phyloP scores from a whole-genome alignment of 257 asterid genomes.

The Schizonepeta tenuifolia region DNA sequence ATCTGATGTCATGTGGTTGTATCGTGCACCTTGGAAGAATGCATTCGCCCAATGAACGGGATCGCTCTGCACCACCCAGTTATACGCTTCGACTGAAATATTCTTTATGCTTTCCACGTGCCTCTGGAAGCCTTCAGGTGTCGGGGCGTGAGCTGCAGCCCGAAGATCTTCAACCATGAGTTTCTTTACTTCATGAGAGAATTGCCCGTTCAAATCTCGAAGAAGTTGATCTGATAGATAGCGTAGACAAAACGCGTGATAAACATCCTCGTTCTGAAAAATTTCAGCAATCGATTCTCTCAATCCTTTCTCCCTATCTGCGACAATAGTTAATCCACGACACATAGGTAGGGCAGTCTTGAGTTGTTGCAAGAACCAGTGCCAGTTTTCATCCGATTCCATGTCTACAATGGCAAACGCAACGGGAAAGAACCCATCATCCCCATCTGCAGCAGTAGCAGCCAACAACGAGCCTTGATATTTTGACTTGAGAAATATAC shows the following conservation, averaged over 20 bases:
- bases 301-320: conserved; percentile 91
- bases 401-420: conserved; percentile 94
- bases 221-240: conserved; percentile 82
- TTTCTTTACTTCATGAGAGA: conserved; percentile 87
- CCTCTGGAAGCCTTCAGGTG: conserved; percentile 72
- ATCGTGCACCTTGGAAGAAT: conserved; percentile 78
- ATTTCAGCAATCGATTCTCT: conserved; percentile 70
- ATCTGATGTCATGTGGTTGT: conserved; percentile 75
- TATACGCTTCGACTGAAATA: conserved; percentile 78
- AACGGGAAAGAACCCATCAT: conserved; percentile 80
- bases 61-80: conserved; percentile 88
- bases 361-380: conserved; percentile 86
- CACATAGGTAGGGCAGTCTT: conserved; percentile 64
- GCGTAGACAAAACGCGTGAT: conserved; percentile 79
- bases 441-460: conserved; percentile 96
- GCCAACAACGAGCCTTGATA: conserved; percentile 91
- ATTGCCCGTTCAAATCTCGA: conserved; percentile 80
- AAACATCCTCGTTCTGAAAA: conserved; percentile 72
- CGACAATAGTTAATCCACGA: conserved; percentile 74
- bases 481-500: conserved; percentile 80
- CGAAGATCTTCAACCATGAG: conserved; percentile 79
- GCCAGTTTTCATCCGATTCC: conserved; percentile 93
- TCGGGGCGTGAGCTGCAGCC: conserved; percentile 68
- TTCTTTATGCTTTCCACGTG: conserved; percentile 74
- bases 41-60: conserved; percentile 95